These are phyloP conservation scores for Stephanodiscus triporus DNA, from an alignment of 108 stramenopile genomes.

Conservation along the genomic window DNA sequence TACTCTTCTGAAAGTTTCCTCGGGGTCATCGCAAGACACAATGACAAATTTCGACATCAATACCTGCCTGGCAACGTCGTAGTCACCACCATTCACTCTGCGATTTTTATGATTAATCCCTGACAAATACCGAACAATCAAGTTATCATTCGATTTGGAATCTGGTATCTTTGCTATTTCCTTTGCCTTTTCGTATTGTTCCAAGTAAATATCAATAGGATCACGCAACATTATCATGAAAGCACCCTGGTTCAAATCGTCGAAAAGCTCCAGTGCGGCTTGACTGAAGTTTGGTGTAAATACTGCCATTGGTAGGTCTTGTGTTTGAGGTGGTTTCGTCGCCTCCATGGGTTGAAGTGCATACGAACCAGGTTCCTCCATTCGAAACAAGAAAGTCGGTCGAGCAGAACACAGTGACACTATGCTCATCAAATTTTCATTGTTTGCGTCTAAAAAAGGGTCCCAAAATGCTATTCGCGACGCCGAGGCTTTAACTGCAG, in stretches of 20 bases:
- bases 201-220: constrained; percentile 18
- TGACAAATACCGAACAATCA: constrained; percentile 15
- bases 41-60: constrained; percentile 21
- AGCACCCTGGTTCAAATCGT: constrained; percentile 1
- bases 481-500: constrained; percentile 2
- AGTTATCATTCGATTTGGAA: neutral
- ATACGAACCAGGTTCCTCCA: constrained; percentile 10
- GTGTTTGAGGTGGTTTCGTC: constrained; percentile 1
- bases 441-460: constrained; percentile 5
- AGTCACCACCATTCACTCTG: constrained; percentile 9
- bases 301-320: constrained; percentile 13
- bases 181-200: neutral
- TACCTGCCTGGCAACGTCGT: constrained; percentile 11
- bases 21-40: constrained; percentile 11
- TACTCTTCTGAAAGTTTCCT: constrained; percentile 1
- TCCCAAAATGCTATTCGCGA: constrained; percentile 16
- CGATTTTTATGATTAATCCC: neutral
- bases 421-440: constrained; percentile 7
- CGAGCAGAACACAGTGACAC: constrained; percentile 12
- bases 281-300: constrained; percentile 15
- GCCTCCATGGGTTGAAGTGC: neutral
- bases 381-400: neutral
- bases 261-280: constrained; percentile 9
- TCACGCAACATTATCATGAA: constrained; percentile 11
- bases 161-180: neutral